phyloP scores from a whole-genome alignment of 2,329 filamentous ascomycete genomes.

The Nemania sp. region DNA sequence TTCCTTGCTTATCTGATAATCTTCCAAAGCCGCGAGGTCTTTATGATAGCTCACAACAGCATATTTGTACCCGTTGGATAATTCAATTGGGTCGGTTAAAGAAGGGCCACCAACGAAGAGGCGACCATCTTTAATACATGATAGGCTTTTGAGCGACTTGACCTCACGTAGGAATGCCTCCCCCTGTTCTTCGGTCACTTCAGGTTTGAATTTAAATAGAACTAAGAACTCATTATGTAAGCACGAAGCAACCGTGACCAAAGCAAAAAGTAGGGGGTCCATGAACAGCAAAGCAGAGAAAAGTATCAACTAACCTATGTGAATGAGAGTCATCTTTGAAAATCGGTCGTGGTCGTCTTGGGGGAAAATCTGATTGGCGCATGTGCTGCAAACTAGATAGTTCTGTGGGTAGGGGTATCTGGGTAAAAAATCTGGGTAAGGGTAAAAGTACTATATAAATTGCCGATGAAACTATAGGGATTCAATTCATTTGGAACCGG shows the following conservation, averaged over 20 bases:
- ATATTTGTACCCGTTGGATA: neutral
- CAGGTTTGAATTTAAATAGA: neutral
- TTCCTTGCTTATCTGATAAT: neutral
- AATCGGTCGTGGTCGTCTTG: neutral
- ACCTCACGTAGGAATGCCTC: neutral
- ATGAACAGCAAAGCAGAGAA: neutral
- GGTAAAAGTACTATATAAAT: neutral
- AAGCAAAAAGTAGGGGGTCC: neutral
- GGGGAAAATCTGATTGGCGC: neutral
- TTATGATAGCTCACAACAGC: neutral
- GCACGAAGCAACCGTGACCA: no score
- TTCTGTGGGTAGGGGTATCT: no score
- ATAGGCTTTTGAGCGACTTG: neutral
- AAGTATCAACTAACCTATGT: conserved; percentile 1
- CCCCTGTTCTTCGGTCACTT: neutral
- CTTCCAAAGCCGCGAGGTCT: neutral
- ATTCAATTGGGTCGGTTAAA: neutral
- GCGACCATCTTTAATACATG: neutral
- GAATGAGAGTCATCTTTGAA: neutral
- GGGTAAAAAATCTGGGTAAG: neutral
- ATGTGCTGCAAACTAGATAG: neutral
- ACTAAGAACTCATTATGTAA: neutral
- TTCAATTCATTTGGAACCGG: no score
- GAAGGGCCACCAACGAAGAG: neutral
- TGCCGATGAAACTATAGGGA: neutral